phyloP scores from a whole-genome alignment of 805 yeast genomes.

The Metschnikowia amazonensis region DNA sequence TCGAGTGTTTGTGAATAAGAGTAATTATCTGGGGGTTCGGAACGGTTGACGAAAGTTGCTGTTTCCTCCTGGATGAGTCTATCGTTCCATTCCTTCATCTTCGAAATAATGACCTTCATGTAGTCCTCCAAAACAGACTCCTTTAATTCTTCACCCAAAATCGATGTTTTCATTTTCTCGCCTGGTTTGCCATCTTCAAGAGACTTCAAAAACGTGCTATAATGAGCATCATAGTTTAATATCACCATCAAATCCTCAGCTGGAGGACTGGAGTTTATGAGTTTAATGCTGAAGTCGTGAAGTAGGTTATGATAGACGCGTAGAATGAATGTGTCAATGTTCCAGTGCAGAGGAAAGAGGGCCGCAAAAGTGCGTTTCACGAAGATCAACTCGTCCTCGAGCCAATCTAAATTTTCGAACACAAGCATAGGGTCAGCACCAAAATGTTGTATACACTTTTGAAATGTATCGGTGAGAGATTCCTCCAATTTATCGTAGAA shows the following conservation, averaged over 20 bases:
- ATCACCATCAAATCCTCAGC: slow-evolving; percentile 70
- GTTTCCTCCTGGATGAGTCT: slow-evolving; percentile 67
- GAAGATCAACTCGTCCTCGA: slow-evolving; percentile 71
- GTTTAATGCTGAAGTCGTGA: slow-evolving; percentile 57
- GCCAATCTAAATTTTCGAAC: slow-evolving; percentile 73
- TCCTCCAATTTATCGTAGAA: slow-evolving; percentile 57
- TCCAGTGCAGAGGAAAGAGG: slow-evolving; percentile 74
- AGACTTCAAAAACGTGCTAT: slow-evolving; percentile 37
- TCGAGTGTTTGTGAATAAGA: slow-evolving; percentile 47
- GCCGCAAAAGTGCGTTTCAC: slow-evolving; percentile 56
- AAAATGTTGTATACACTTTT: slow-evolving; percentile 56
- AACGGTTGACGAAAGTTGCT: slow-evolving; percentile 58
- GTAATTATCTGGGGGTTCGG: slow-evolving; percentile 70
- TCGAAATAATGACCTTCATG: slow-evolving; percentile 60
- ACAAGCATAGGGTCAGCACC: slow-evolving; percentile 50
- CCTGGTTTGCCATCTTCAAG: slow-evolving; percentile 30
- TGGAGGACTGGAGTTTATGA: slow-evolving; percentile 72
- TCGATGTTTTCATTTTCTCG: slow-evolving; percentile 45
- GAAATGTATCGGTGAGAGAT: slow-evolving; percentile 64
- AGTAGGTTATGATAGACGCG: slow-evolving; percentile 64
- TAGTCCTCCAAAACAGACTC: slow-evolving; percentile 75
- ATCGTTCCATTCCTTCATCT: slow-evolving; percentile 82
- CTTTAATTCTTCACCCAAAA: slow-evolving; percentile 70
- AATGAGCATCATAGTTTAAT: slow-evolving; percentile 73
- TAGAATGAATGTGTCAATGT: slow-evolving; percentile 57